Percentiles rank a stretch among this genome's conserved stretches.
Conservation (phyloP, 2,329 filamentous ascomycete species). For the Lizonia empirigonia region DNA sequence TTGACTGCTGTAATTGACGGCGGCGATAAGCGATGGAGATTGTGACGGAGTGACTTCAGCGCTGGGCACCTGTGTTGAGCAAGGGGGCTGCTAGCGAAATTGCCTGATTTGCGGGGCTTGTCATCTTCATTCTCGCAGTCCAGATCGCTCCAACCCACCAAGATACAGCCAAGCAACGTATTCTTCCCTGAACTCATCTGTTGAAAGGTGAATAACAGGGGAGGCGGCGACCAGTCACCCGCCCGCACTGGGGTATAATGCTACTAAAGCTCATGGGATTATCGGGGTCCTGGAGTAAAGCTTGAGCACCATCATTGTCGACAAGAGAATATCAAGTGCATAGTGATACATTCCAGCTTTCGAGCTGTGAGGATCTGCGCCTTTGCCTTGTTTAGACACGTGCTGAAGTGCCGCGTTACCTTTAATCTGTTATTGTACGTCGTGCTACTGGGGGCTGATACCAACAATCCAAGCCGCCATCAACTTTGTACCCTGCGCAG, state of each 20-base stretch:
- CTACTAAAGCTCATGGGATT: neutral
- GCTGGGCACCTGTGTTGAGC: neutral
- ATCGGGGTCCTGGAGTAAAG: neutral
- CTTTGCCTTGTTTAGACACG: neutral
- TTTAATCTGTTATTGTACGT: conserved; percentile 6
- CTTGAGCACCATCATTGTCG: neutral
- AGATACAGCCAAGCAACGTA: conserved; percentile 1
- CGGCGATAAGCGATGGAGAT: neutral
- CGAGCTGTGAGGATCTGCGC: neutral
- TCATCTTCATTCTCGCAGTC: conserved; percentile 1
- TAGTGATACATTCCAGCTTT: too few relatives aligned
- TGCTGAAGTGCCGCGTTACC: neutral
- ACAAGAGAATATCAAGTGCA: neutral
- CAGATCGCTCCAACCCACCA: conserved; percentile 3
- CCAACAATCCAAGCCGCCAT: neutral
- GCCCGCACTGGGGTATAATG: neutral
- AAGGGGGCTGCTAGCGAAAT: neutral
- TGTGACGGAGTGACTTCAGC: neutral
- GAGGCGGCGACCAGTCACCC: neutral
- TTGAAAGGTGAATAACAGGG: neutral
- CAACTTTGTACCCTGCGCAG: neutral
- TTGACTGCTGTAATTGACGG: neutral
- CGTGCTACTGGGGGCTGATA: conserved; percentile 1
- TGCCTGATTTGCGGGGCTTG: neutral
- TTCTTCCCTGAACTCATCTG: neutral